Percentiles rank a stretch among this genome's conserved stretches.
Conservation (phyloP, 805 yeast genomes). For the Pachysolen tannophilus region DNA sequence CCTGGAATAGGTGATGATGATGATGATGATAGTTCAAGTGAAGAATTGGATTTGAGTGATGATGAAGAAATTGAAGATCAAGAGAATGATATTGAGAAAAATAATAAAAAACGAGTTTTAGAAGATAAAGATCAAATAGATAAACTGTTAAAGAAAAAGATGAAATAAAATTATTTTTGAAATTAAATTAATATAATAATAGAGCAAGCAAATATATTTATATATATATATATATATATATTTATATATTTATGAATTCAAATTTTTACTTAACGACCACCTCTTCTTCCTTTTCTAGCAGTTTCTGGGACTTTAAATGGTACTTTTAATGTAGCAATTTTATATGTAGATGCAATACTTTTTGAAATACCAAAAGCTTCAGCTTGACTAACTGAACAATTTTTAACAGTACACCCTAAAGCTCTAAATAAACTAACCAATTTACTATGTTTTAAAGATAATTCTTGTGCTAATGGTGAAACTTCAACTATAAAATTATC, state of each 20-base stretch:
- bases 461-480: constrained; percentile 76
- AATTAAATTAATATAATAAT: too few relatives aligned
- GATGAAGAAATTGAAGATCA: constrained; percentile 29
- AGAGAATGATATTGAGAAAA: too few relatives aligned
- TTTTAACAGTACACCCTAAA: constrained; percentile 73
- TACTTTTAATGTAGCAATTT: constrained; percentile 75
- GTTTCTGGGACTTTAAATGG: constrained; percentile 87
- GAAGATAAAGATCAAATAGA: too few relatives aligned
- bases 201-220: too few relatives aligned
- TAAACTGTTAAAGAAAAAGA: too few relatives aligned
- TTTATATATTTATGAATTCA: too few relatives aligned
- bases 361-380: constrained; percentile 65
- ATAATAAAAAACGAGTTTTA: too few relatives aligned
- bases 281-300: constrained; percentile 52
- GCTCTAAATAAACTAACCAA: constrained; percentile 64
- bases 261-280: too few relatives aligned
- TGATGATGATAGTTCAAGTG: constrained; percentile 37
- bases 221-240: too few relatives aligned
- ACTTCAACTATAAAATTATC: constrained; percentile 70
- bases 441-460: constrained; percentile 72
- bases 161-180: too few relatives aligned
- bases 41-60: constrained; percentile 45
- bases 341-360: constrained; percentile 44
- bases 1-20: constrained; percentile 52
- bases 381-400: constrained; percentile 65